A percentile compares a stretch with the other conserved stretches of the same genome.
Conservation (phyloP, 1,284 basidiomycete species). For the Cryptococcus sp. region DNA sequence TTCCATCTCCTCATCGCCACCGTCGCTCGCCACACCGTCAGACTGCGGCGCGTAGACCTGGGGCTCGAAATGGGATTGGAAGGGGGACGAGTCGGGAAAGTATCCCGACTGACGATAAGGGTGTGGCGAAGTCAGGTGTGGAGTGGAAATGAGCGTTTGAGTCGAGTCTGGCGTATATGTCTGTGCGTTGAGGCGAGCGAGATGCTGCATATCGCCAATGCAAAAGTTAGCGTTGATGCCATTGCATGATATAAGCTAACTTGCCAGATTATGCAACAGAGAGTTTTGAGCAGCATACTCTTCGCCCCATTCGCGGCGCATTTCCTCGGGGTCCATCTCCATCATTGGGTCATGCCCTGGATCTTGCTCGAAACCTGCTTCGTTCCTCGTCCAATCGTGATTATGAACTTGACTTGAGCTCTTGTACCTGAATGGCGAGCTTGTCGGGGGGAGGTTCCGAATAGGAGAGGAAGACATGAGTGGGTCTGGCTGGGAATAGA, state of each 20-base stretch:
- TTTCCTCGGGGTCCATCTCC: constrained; percentile 30
- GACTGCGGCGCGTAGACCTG: constrained; percentile 3
- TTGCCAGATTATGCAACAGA: constrained; percentile 33
- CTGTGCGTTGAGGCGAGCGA: constrained; percentile 4
- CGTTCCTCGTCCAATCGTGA: constrained; percentile 7
- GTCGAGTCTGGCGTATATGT: background rate
- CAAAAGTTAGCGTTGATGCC: background rate
- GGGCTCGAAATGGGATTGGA: constrained; percentile 6
- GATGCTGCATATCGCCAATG: constrained; percentile 5
- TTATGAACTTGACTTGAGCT: constrained; percentile 35
- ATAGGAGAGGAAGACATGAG: background rate
- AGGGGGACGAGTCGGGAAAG: constrained; percentile 18
- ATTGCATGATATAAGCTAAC: constrained; percentile 4
- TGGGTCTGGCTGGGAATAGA: background rate
- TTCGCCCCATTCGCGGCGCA: constrained; percentile 38
- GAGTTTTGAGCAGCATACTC: constrained; percentile 37
- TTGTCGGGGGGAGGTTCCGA: constrained; percentile 27
- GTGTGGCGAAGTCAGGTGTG: constrained; percentile 3
- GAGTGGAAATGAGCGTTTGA: constrained; percentile 5
- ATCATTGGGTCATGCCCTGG: background rate
- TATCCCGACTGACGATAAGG: constrained; percentile 11
- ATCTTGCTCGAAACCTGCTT: background rate
- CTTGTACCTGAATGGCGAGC: constrained; percentile 36
- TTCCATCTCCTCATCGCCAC: constrained; percentile 16
- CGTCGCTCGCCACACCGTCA: constrained; percentile 1